These are phyloP conservation scores for Wallacemonas rigidus DNA, from an alignment of 208 protist species.

Conservation along the genomic window DNA sequence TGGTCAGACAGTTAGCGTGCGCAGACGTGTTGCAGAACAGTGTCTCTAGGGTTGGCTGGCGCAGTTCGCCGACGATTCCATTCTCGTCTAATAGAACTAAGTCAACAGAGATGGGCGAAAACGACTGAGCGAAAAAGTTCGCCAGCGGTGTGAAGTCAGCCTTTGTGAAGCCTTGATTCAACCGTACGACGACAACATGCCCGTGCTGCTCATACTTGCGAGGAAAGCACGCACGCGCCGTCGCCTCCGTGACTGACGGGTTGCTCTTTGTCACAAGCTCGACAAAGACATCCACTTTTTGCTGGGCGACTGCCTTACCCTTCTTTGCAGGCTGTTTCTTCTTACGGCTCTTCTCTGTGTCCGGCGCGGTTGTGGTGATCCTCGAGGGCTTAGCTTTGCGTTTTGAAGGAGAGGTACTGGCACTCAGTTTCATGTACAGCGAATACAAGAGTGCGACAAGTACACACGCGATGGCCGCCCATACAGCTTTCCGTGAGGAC, in stretches of 20 bases:
- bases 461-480: background rate
- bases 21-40: conserved; percentile 28
- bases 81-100: conserved; percentile 71
- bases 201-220: conserved; percentile 80
- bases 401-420: background rate
- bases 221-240: conserved; percentile 49
- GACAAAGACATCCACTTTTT: conserved; percentile 66
- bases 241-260: conserved; percentile 22
- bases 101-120: conserved; percentile 63
- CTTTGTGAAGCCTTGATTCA: conserved; percentile 51
- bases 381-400: background rate
- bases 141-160: conserved; percentile 49
- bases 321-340: background rate
- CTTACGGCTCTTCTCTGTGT: conserved; percentile 5
- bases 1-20: background rate
- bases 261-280: conserved; percentile 22
- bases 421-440: background rate
- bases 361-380: background rate
- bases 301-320: conserved; percentile 24
- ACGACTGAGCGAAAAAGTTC: conserved; percentile 55
- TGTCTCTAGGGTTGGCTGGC: conserved; percentile 51
- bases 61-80: conserved; percentile 81
- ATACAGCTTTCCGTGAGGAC: conserved; percentile 1
- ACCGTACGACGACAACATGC: conserved; percentile 79
- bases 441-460: conserved; percentile 5